Conservation (phyloP, 257 asterid species). For the Forsythia suspensa region DNA sequence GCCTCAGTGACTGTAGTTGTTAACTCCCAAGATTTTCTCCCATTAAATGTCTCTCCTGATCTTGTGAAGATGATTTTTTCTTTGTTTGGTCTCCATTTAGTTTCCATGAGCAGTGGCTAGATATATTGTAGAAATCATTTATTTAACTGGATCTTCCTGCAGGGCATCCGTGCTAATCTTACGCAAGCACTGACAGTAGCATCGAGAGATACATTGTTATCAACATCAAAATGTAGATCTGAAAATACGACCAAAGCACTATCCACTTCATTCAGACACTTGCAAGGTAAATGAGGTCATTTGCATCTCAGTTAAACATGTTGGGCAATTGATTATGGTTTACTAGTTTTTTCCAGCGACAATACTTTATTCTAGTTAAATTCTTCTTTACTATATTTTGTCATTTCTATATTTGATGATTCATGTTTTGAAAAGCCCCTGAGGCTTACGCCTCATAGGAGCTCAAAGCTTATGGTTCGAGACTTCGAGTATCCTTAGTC, state of each 20-base stretch:
- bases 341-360: neutral
- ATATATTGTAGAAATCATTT: neutral
- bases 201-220: conserved; percentile 36
- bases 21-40: neutral
- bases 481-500: neutral
- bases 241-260: conserved; percentile 41
- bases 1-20: neutral
- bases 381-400: neutral
- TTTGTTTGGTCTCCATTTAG: neutral
- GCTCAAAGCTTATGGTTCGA: neutral
- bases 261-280: conserved; percentile 31
- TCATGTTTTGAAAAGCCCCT: neutral
- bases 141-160: conserved; percentile 28
- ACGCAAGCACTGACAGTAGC: conserved; percentile 39
- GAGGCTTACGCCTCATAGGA: neutral
- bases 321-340: conserved; percentile 7
- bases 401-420: neutral
- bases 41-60: neutral
- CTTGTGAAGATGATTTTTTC: conserved; percentile 2
- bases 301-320: neutral
- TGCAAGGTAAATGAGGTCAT: conserved; percentile 44
- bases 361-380: neutral
- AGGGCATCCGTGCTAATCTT: conserved; percentile 53
- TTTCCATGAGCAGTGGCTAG: neutral
- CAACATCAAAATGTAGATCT: conserved; percentile 39